A percentile compares a stretch with the other conserved stretches of the same genome.
phyloP scores from a whole-genome alignment of 2,329 filamentous ascomycete species.

The Scedosporium minutisporum region DNA sequence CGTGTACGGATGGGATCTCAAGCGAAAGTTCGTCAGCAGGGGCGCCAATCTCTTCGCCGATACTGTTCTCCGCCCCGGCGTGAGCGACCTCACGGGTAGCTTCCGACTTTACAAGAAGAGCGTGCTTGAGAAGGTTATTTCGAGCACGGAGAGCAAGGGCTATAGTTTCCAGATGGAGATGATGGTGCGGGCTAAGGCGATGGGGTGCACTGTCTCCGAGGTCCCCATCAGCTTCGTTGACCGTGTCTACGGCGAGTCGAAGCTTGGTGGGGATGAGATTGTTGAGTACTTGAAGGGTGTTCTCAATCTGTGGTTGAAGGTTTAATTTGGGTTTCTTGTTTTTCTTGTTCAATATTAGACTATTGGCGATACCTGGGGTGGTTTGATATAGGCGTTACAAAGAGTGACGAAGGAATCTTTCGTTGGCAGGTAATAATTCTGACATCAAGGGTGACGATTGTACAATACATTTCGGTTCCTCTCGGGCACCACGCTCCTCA shows the following conservation, averaged over 20 bases:
- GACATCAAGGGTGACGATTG: neutral
- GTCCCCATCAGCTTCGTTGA: constrained; percentile 96
- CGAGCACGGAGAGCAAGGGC: constrained; percentile 86
- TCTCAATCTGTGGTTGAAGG: constrained; percentile 66
- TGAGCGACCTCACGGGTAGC: constrained; percentile 90
- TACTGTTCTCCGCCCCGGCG: constrained; percentile 82
- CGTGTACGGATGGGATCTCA: constrained; percentile 94
- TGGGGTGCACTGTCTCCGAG: constrained; percentile 90
- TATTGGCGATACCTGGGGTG: neutral
- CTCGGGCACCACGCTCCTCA: neutral
- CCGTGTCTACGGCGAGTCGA: constrained; percentile 87
- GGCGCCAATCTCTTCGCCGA: constrained; percentile 94
- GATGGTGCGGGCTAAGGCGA: constrained; percentile 93
- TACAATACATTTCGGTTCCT: neutral
- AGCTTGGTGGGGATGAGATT: constrained; percentile 91
- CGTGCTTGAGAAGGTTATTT: constrained; percentile 83
- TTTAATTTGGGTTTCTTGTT: constrained; percentile 31
- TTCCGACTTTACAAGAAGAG: constrained; percentile 91
- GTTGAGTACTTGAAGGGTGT: constrained; percentile 91
- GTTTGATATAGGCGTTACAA: constrained; percentile 2
- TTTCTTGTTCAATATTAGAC: neutral
- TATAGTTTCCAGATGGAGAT: constrained; percentile 99
- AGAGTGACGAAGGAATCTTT: neutral
- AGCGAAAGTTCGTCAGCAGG: constrained; percentile 73
- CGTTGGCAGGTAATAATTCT: neutral